Evolutionary conservation across 2,329 filamentous ascomycete genomes (phyloP).

Genomic region (Diplocarpon mali): DNA sequence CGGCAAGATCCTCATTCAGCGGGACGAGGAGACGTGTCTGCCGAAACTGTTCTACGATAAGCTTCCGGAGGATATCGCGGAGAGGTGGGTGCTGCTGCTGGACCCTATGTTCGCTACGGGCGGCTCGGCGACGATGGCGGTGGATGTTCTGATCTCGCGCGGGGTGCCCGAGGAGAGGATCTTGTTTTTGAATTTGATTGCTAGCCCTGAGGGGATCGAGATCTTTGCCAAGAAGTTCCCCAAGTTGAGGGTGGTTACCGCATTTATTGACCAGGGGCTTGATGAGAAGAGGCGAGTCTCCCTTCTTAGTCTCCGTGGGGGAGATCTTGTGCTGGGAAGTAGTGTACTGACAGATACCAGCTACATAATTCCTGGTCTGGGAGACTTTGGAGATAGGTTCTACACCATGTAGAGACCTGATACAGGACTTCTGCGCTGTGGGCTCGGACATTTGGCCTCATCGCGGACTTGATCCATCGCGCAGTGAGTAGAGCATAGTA

Average conservation of each 20-base stretch:
- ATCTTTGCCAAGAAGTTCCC: slow-evolving; percentile 87
- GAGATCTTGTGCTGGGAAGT: slow-evolving; percentile 12
- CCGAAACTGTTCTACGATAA: slow-evolving; percentile 98
- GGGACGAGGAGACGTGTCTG: slow-evolving; percentile 86
- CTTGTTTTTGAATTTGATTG: slow-evolving; percentile 91
- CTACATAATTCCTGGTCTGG: slow-evolving; percentile 88
- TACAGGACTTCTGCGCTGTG: background rate
- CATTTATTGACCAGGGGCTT: slow-evolving; percentile 91
- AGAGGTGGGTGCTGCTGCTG: slow-evolving; percentile 84
- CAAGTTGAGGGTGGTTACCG: slow-evolving; percentile 81
- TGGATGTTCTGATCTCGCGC: slow-evolving; percentile 79
- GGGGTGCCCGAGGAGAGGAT: slow-evolving; percentile 94
- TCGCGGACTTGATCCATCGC: background rate
- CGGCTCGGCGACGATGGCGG: slow-evolving; percentile 92
- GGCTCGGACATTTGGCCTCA: background rate
- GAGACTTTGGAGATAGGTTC: slow-evolving; percentile 92
- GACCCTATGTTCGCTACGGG: slow-evolving; percentile 95
- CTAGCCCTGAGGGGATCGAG: slow-evolving; percentile 84
- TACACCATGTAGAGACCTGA: slow-evolving; percentile 62
- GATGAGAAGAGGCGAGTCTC: slow-evolving; percentile 85
- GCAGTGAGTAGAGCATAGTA: too few relatives aligned
- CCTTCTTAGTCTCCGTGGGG: background rate
- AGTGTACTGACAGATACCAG: slow-evolving; percentile 34
- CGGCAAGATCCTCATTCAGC: slow-evolving; percentile 95
- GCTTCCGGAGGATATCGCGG: slow-evolving; percentile 82